Evolutionary conservation across 805 yeast genomes (phyloP), one percentile per base, ranked within the genome.

Genomic region (Sporopachydermia quercuum): DNA sequence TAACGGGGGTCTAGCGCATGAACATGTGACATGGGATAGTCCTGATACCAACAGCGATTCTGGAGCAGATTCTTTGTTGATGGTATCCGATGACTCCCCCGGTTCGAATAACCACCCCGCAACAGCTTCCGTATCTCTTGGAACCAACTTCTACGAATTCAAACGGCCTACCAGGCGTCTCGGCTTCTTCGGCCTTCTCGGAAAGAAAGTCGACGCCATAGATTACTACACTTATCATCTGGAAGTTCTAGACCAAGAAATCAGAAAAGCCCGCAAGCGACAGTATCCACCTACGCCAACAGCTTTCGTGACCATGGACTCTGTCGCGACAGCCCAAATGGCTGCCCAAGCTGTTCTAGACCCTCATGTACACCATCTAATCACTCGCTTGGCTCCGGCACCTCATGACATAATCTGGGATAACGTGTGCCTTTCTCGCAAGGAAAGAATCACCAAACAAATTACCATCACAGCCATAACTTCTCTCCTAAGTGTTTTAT

Each of bases 351-450:
- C 96, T 0, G 87, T 89, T 0, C 57, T 91, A 42, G 96, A 87
- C 53, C 96, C 96, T 0, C 71, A 82, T 42, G 85, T 91, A 4
- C 78, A 82, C 53, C 82, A 76, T 42, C 62, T 91, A 40, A 82
- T 87, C 27, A 81, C 95, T 3, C 65, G 71, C 34, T 61, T 86
- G 42, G 97, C 97, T 0, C 97, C 97, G 0, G 94, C 97, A 1
- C 97, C 97, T 3, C 89, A 81, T 51, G 98, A 89, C 55, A 80
- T 89, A 16, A 76, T 84, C 34, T 89, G 98, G 98, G 81, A 76
- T 42, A 85, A 87, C 52, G 72, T 85, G 27, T 87, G 93, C 49
- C 62, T 87, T 51, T 76, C 93, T 0, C 66, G 94, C 41, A 66
- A 64, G 40, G 87, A 83, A 49, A 64, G 96, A 43, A 60, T 80